phyloP scores from a whole-genome alignment of 2,329 filamentous ascomycete species.

The Hymenoscyphus repandus region DNA sequence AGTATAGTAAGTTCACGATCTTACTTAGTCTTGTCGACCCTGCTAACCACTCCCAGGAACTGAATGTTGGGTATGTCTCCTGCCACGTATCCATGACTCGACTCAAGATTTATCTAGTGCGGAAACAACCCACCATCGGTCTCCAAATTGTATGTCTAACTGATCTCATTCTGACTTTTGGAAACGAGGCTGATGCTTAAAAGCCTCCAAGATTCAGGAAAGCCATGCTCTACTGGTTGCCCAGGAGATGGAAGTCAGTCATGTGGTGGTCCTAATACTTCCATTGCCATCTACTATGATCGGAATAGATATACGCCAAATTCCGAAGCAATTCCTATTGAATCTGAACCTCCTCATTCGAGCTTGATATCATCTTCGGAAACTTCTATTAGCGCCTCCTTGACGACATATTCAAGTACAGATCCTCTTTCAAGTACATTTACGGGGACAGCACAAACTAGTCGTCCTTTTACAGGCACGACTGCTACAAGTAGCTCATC shows the following conservation, averaged over 20 bases:
- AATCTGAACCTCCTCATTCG: neutral
- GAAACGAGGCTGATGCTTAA: slow-evolving; percentile 4
- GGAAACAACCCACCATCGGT: slow-evolving; percentile 25
- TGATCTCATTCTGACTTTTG: neutral
- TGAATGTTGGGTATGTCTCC: slow-evolving; percentile 14
- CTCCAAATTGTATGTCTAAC: slow-evolving; percentile 18
- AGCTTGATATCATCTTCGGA: neutral
- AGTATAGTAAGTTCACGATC: slow-evolving; percentile 24
- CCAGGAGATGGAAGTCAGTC: slow-evolving; percentile 18
- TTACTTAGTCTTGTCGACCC: neutral
- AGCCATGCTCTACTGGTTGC: slow-evolving; percentile 19
- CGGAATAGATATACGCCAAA: slow-evolving; percentile 25
- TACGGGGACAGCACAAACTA: no score
- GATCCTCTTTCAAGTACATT: no score
- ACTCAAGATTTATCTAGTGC: slow-evolving; percentile 26
- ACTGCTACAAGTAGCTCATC: no score
- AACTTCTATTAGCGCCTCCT: neutral
- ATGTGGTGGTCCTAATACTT: slow-evolving; percentile 29
- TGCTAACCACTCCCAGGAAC: slow-evolving; percentile 6
- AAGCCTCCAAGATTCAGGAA: slow-evolving; percentile 21
- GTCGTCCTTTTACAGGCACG: neutral
- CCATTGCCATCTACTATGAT: slow-evolving; percentile 33
- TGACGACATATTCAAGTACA: no score
- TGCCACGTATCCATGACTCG: neutral
- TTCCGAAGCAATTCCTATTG: slow-evolving; percentile 6